Conservation (phyloP, 2,329 filamentous ascomycete species). For the Sclerotinia glacialis region DNA sequence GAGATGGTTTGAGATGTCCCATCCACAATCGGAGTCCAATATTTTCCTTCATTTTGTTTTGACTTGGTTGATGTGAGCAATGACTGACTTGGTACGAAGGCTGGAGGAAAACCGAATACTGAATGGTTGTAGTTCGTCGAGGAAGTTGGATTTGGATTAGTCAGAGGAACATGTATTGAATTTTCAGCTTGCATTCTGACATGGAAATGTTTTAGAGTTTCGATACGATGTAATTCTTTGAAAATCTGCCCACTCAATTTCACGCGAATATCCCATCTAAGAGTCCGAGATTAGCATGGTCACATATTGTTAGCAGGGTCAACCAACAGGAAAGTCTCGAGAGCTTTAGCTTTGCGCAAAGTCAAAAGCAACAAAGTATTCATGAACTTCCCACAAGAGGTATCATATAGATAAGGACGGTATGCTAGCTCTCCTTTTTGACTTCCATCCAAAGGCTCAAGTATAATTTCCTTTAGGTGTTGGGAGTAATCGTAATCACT, state of each 20-base stretch:
- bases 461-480: constrained; percentile 53
- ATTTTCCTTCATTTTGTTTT: constrained; percentile 23
- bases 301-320: background rate
- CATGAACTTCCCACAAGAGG: constrained; percentile 61
- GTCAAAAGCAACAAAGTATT: constrained; percentile 58
- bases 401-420: constrained; percentile 52
- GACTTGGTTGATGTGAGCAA: constrained; percentile 19
- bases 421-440: constrained; percentile 54
- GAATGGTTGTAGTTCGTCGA: background rate
- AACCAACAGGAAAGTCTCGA: constrained; percentile 56
- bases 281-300: constrained; percentile 11
- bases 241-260: constrained; percentile 60
- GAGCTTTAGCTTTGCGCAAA: constrained; percentile 51
- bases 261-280: constrained; percentile 62
- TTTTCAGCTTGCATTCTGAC: constrained; percentile 57
- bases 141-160: constrained; percentile 24
- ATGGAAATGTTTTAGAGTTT: constrained; percentile 52
- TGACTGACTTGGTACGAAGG: background rate
- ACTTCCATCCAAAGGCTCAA: constrained; percentile 55
- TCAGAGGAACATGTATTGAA: constrained; percentile 53
- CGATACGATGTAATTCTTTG: constrained; percentile 53
- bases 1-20: constrained; percentile 50
- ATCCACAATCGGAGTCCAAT: constrained; percentile 12
- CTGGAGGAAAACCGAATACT: background rate
- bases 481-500: constrained; percentile 63